Base-by-base conservation (phyloP, 768 basidiomycete species). In the Pulveroboletus sp. region DNA sequence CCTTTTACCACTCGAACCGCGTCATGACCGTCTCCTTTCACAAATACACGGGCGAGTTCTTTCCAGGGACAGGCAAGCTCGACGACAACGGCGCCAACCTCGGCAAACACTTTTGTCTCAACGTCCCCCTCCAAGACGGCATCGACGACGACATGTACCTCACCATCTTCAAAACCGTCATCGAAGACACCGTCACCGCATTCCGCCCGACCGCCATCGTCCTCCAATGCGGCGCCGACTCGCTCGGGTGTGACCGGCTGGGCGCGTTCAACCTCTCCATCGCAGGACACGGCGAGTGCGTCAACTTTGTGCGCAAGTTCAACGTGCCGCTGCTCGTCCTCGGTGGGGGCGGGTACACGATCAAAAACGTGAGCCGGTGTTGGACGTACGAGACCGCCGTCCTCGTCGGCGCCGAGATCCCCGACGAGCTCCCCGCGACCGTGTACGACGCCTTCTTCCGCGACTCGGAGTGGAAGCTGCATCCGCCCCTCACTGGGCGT, bases 21-120 rank as follows among this genome's bases (percentile, higher is more conserved):
- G 95, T 99, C 54, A 87, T 97, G 81, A 98, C 95, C 1, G 91
- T 97, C 13, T 97, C 95, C 1, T 99, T 99, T 71, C 95, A 99
- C 75, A 98, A 98, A 71, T 99, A 97, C 74, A 94, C 90, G 1
- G 94, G 92, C 47, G 92, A 95, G 61, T 99, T 99, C 76, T 99
- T 99, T 68, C 95, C 95, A 0, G 94, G 94, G 0, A 99, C 95
- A 0, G 95, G 95, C 14, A 94, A 94, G 67, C 77, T 97, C 9
- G 90, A 94, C 62, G 95, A 99, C 70, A 91, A 92, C 52, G 90
- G 92, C 13, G 75, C 77, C 17, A 87, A 85, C n/a, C 65, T 82
- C 2, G 95, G 95, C 45, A 97, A 95, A 69, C 87, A 98, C 64
- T 99, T 98, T 66, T 87, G 84, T 51, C 75, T 98, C 36, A 99